Evolutionary conservation across 352 stramenopile species (phyloP), one percentile per base, ranked within the genome.

Genomic region (Thalassiosira sp.): DNA sequence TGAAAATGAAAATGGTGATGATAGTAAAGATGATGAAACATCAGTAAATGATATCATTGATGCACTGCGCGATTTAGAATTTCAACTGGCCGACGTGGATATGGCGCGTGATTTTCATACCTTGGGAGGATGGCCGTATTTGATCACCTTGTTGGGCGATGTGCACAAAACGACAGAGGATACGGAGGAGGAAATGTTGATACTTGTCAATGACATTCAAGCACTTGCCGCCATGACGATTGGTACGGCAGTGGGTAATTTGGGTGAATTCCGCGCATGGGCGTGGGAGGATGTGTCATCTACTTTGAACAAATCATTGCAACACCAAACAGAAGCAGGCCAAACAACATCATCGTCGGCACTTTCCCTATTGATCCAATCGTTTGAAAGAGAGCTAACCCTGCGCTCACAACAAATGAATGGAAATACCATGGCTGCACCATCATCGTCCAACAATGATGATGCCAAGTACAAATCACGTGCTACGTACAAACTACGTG

Each of bases 71-170:
- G 88, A 93, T 86, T 68, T 93, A 51, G 86, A 91, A 70, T 91
- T 85, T 70, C 80, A 88, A 33, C 48, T 93, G 13, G 77, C 74
- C 0, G 88, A 93, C 67, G 42, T 93, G 3, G 88, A 93, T 54
- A 88, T 90, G 73, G 77, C 88, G 22, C 76, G 88, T 27, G 88
- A 93, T 53, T 93, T 93, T 78, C 78, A 91, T 81, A 90, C 84
- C 1, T 57, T 93, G 45, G 86, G 85, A 45, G 88, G 88, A 35
- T 93, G 85, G 86, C 52, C 78, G 18, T 61, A 79, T 7, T 58
- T 93, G 25, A 70, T 89, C 2, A 57, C 80, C n/a, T 54, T 91
- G 1, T 45, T 93, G 15, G 45, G 63, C 15, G 71, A 89, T 28
- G 37, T 81, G 10, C 82, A 89, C 63, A 42, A 62, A 10, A 56